Base-by-base conservation (phyloP, 768 basidiomycete species). In the Symmetrospora coprosmae region DNA sequence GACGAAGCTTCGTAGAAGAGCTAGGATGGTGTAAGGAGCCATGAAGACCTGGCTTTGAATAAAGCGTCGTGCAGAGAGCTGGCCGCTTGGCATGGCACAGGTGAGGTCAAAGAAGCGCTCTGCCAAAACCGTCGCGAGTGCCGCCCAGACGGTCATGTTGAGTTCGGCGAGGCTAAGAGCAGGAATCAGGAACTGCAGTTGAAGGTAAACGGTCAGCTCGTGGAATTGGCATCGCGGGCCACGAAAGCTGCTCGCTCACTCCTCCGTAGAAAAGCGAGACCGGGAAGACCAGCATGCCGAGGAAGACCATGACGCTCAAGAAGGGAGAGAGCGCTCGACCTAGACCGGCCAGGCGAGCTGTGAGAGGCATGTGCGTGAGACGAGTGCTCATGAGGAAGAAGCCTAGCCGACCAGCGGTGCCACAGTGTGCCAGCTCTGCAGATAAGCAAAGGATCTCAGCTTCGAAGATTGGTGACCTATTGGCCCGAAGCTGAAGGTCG, bases 131-230 rank as follows among this genome's bases (percentile, higher is more conserved):
- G 41, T 33, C 13, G 52, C 62, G 17, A 55, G 50, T 2, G 46
- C 40, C 13, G 43, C 45, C 37, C 62, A 53, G 23, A 63, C 21
- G 28, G 59, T 31, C 2, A 28, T 34, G 27, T 63, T 47, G 9
- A 63, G 56, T 19, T 63, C 40, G 2, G 25, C n/a, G 14, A 63
- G 46, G 30, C 55, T 19, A 14, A 56, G 25, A 14, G 50, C 50
- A 25, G 61, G 61, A n/a, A 55, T 52, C 56, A 63, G 30, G 60
- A 50, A 61, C 49, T 50, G 33, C 4, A 50, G 9, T 34, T 50
- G 16, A 34, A 9, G 9, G 33, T 4, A 19, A 16, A 27, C 49
- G 38, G 30, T 31, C 6, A 27, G 23, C 7, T 49, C 19, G 47
- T 28, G n/a, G 19, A 28, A 25, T 7, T 27, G 9, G n/a, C n/a